phyloP scores from a whole-genome alignment of 164 flowering plant species.

The Umbilicus rupestris region DNA sequence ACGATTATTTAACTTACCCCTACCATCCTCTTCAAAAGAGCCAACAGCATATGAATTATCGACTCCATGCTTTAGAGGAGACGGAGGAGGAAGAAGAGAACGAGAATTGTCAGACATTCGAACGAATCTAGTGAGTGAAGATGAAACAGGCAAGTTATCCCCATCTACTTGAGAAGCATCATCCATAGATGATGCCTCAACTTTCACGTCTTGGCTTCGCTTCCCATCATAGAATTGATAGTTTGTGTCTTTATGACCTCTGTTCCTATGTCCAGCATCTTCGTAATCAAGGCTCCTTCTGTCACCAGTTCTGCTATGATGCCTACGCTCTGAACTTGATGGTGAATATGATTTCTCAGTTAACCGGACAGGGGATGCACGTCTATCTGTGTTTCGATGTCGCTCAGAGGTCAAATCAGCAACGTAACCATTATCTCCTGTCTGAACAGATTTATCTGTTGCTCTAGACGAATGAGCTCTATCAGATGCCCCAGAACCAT shows the following conservation, averaged over 20 bases:
- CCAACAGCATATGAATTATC: slow-evolving; percentile 27
- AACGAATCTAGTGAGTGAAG: slow-evolving; percentile 30
- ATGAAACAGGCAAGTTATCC: slow-evolving; percentile 30
- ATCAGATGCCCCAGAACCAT: slow-evolving; percentile 23
- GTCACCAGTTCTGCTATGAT: slow-evolving; percentile 21
- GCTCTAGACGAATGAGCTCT: slow-evolving; percentile 26
- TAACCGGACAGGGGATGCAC: slow-evolving; percentile 29
- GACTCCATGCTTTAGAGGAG: slow-evolving; percentile 27
- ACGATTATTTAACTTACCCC: slow-evolving; percentile 34
- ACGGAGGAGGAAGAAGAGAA: slow-evolving; percentile 37
- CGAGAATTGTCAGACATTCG: slow-evolving; percentile 25
- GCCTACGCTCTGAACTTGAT: slow-evolving; percentile 32
- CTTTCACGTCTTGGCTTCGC: slow-evolving; percentile 26
- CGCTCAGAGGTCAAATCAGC: slow-evolving; percentile 30
- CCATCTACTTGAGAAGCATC: slow-evolving; percentile 36
- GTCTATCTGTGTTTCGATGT: slow-evolving; percentile 27
- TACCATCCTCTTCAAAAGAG: slow-evolving; percentile 39
- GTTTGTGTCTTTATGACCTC: slow-evolving; percentile 32
- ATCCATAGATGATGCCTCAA: slow-evolving; percentile 26
- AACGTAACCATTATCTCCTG: slow-evolving; percentile 22
- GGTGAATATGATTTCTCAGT: slow-evolving; percentile 44
- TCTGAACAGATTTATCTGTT: slow-evolving; percentile 26
- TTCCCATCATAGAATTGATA: slow-evolving; percentile 31
- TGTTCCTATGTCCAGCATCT: slow-evolving; percentile 36
- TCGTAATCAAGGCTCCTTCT: slow-evolving; percentile 42